Base-by-base conservation (phyloP, 2,329 filamentous ascomycete species). In the Fusarium fujikuroi region DNA sequence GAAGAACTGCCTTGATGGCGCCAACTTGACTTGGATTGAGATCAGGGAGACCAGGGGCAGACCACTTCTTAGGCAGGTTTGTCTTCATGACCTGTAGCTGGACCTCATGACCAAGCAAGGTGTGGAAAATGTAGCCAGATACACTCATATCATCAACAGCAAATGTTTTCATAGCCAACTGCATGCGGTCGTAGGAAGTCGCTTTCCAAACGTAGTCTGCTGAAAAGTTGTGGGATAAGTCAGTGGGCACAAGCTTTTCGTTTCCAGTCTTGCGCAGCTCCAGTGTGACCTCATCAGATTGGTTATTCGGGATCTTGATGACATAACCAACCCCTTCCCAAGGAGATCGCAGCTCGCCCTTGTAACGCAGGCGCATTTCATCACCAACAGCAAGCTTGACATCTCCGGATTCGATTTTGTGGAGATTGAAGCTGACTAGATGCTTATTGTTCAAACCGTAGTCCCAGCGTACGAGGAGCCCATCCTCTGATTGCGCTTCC, bases 141-240 rank as follows among this genome's bases (percentile, higher is more conserved):
- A 99, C 95, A 79, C 95, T 98, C 92, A 97, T 93, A 83, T 99
- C 96, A 77, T 99, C 95, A 49, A 98, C 91, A 10, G 96, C 96
- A 80, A 99, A 99, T 0, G 94, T 98, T 87, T 98, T 98, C 95
- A 99, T 98, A 61, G 96, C 97, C 75, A 95, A 91, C 82, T 99
- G 96, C 96, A 99, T 99, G 72, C 96, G 95, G 80, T 99, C 96
- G 81, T 99, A 99, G 0, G 95, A 98, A 1, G 97, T 99, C 19
- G 97, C 96, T 82, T 99, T 99, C 96, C 96, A 99, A 63, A 99
- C 96, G 79, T 99, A 99, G 81, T 99, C 96, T 74, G 95, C 96
- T 21, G 95, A 97, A 84, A 99, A 99, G 82, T 98, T 97, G 84
- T 97, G 94, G 1, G 95, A 97, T 82, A 95, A 96, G 79, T 99